These are phyloP conservation scores for Alnus rubra DNA, from an alignment of 306 rosid genomes.

Conservation along the genomic window DNA sequence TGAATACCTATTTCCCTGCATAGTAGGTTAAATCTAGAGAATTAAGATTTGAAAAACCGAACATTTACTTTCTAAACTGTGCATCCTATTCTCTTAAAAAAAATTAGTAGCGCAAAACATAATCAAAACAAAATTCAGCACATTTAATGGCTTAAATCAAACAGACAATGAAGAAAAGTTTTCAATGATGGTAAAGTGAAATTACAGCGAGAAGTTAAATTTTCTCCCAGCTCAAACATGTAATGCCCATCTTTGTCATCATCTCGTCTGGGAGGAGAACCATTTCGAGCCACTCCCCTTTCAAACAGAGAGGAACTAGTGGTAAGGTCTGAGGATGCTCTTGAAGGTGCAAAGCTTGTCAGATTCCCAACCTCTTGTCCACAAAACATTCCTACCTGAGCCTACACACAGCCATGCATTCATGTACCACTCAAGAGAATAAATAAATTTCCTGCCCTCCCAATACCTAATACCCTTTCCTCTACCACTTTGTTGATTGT, in stretches of 20 bases:
- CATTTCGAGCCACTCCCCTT: slow-evolving; percentile 85
- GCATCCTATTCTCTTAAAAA: not conserved
- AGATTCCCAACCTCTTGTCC: slow-evolving; percentile 93
- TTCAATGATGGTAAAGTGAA: slow-evolving; percentile 63
- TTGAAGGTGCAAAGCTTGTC: slow-evolving; percentile 79
- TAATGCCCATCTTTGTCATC: slow-evolving; percentile 99
- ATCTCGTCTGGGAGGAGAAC: slow-evolving; percentile 95
- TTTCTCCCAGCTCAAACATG: slow-evolving; percentile 95
- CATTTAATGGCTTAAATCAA: not conserved
- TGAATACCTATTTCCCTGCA: no score
- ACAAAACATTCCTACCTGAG: slow-evolving; percentile 98
- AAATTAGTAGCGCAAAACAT: not conserved
- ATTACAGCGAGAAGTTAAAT: slow-evolving; percentile 99
- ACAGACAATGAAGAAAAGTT: slow-evolving; percentile 24
- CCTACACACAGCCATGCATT: slow-evolving; percentile 98
- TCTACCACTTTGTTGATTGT: slow-evolving; percentile 6
- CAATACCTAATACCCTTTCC: slow-evolving; percentile 17
- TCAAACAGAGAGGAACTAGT: slow-evolving; percentile 57
- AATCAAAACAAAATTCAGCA: not conserved
- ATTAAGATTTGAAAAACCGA: no score
- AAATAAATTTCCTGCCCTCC: slow-evolving; percentile 33
- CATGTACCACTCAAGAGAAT: slow-evolving; percentile 59
- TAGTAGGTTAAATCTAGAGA: no score
- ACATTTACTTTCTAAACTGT: no score
- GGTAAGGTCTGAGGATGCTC: slow-evolving; percentile 67